Evolutionary conservation across 1,284 basidiomycete species (phyloP), one percentile per base, ranked within the genome.

Genomic region (Somion occarium): DNA sequence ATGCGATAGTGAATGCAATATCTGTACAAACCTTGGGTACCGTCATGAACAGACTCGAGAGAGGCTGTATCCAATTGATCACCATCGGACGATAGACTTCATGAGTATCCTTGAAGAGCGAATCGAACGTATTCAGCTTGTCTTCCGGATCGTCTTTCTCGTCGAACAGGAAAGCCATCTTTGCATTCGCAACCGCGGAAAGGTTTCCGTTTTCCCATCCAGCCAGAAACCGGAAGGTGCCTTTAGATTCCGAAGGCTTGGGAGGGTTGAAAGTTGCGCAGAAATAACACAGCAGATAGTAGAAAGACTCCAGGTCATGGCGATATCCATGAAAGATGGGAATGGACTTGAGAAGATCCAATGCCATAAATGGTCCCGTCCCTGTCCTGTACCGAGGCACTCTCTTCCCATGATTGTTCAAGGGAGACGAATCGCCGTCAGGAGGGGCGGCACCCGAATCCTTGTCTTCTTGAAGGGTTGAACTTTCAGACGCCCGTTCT

Each of bases 291-390:
- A 44, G n/a, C 4, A 44, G 3, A 9, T 13, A 50, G 25, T 46
- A 51, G 37, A 47, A 46, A 3, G 49, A 51, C 38, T 51, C 44
- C 5, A 51, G 26, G 44, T 51, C 49, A 24, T 46, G 34, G n/a
- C 27, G 49, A 23, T 39, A 47, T 13, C 12, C 7, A 13, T 45
- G 50, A 18, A 46, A 22, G 23, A 18, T 44, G 3, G 19, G 2
- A 7, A 13, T 25, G 7, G 41, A 11, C 2, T 9, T 12, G 15
- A 43, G 4, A 9, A 66, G 55, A 34, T 64, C 60, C 1, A 50
- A 20, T 13, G 64, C 62, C 61, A 65, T 63, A 54, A 61, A 67
- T 15, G 64, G 63, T 3, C 53, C 39, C 1, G 62, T 64, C n/a
- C 62, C 61, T 3, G 61, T 66, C 5, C 60, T 59, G 20, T 62